Evolutionary conservation across 176 grass and related monocot genomes (phyloP).

Genomic region (Cenchrus purpureus): DNA sequence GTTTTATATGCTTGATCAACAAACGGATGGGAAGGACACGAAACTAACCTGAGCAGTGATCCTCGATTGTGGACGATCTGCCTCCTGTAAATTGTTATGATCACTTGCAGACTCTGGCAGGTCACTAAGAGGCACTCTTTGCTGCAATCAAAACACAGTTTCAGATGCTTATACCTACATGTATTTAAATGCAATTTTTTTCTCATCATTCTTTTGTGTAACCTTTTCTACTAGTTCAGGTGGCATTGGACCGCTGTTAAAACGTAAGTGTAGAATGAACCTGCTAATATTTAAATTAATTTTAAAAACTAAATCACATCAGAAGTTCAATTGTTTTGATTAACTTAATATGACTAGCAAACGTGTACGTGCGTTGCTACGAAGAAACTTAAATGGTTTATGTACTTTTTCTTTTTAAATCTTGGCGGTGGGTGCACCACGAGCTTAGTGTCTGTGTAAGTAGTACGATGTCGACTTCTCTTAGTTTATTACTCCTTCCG

Average conservation of each 20-base stretch:
- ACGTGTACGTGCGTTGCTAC: too few relatives aligned
- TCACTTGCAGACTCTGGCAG: background rate
- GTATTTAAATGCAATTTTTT: too few relatives aligned
- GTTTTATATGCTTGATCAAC: background rate
- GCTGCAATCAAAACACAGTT: background rate
- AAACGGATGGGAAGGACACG: background rate
- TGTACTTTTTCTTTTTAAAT: too few relatives aligned
- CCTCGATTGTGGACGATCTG: background rate
- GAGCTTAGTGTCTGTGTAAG: too few relatives aligned
- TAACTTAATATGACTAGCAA: too few relatives aligned
- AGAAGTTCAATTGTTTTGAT: too few relatives aligned
- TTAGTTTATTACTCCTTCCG: too few relatives aligned
- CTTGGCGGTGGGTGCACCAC: too few relatives aligned
- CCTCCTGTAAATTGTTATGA: background rate
- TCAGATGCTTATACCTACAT: background rate
- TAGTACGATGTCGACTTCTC: too few relatives aligned
- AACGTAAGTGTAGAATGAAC: too few relatives aligned
- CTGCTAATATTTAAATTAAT: background rate
- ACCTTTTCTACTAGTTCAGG: background rate
- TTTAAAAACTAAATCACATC: background rate
- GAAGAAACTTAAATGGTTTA: too few relatives aligned
- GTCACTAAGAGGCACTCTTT: background rate
- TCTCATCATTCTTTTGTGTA: too few relatives aligned
- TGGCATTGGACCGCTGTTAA: background rate
- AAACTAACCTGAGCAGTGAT: background rate